A percentile compares a stretch with the other conserved stretches of the same genome.
These are phyloP conservation scores for Salix caprea DNA, from an alignment of 345 rosid species.

Conservation along the genomic window DNA sequence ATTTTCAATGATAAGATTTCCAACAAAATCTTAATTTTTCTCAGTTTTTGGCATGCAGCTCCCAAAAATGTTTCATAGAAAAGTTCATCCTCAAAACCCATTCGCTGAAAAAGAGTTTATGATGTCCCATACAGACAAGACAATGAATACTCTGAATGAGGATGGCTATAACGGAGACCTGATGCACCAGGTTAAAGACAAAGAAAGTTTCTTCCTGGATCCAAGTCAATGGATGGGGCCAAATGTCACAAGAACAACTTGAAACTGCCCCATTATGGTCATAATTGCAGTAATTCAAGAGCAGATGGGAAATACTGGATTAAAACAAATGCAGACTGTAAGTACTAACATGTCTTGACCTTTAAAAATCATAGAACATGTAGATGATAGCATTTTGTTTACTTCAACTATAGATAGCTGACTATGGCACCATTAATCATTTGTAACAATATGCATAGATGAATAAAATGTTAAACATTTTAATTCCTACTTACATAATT, in stretches of 20 bases:
- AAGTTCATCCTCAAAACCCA: slow-evolving; percentile 70
- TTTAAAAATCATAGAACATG: not conserved
- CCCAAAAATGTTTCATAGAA: slow-evolving; percentile 57
- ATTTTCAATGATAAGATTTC: not conserved
- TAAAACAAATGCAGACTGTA: slow-evolving; percentile 89
- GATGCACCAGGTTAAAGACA: slow-evolving; percentile 24
- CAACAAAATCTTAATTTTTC: not conserved
- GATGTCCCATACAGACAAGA: slow-evolving; percentile 18
- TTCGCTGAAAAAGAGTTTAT: slow-evolving; percentile 24
- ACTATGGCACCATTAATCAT: not conserved
- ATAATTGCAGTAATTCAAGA: slow-evolving; percentile 30
- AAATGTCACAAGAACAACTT: slow-evolving; percentile 28
- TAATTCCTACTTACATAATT: not conserved
- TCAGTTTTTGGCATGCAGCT: slow-evolving; percentile 47
- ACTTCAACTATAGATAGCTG: not conserved
- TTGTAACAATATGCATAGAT: not conserved
- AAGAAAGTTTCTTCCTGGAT: slow-evolving; percentile 23
- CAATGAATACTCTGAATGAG: slow-evolving; percentile 15
- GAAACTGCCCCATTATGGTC: slow-evolving; percentile 33
- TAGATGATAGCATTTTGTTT: not conserved
- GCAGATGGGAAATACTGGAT: slow-evolving; percentile 72
- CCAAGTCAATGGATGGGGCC: slow-evolving; percentile 28
- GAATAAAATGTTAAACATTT: not conserved
- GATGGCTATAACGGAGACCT: slow-evolving; percentile 19
- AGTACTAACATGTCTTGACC: slow-evolving; percentile 34